Evolutionary conservation across 2,329 filamentous ascomycete genomes (phyloP), one percentile per base, ranked within the genome.

Genomic region (Ophioceras dolichostomum): DNA sequence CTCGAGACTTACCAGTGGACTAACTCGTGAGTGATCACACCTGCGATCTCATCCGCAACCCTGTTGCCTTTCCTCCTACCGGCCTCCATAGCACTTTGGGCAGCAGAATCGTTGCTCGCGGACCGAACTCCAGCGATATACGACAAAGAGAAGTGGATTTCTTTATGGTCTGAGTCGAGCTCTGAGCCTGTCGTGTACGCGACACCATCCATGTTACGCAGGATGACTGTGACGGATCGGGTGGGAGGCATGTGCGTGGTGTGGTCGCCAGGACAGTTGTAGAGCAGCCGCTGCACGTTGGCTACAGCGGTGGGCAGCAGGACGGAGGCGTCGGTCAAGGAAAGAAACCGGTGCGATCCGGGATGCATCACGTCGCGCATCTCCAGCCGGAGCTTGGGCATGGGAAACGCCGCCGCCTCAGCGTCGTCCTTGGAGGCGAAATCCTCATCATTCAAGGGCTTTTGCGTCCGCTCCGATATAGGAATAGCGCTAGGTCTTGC

Each of bases 1-100:
- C n/a, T n/a, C n/a, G n/a, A n/a, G n/a, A n/a, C n/a, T n/a, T n/a
- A n/a, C n/a, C n/a, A n/a, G 62, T 96, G 91, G 12, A 96, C 89
- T 43, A 95, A 79, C 60, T 96, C 89, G 55, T 96, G 89, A 2
- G 83, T 81, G 16, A 96, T 58, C 1, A 96, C 87, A 29, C 91
- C 91, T 14, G 73, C 62, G 41, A 95, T 76, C 61, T 96, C 86
- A 28, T 68, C 49, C 18, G 53, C 44, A 10, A 61, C 59, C 34
- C 68, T 67, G 10, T 59, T 47, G 0, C n/a, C n/a, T n/a, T n/a
- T n/a, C n/a, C n/a, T n/a, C n/a, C n/a, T n/a, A n/a, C n/a, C n/a
- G n/a, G n/a, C n/a, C n/a, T n/a, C n/a, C n/a, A n/a, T n/a, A n/a
- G n/a, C n/a, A n/a, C n/a, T n/a, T n/a, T n/a, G n/a, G n/a, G n/a